These are phyloP conservation scores for Hymenoscyphus repandus DNA, from an alignment of 2,329 filamentous ascomycete species.

Conservation along the genomic window DNA sequence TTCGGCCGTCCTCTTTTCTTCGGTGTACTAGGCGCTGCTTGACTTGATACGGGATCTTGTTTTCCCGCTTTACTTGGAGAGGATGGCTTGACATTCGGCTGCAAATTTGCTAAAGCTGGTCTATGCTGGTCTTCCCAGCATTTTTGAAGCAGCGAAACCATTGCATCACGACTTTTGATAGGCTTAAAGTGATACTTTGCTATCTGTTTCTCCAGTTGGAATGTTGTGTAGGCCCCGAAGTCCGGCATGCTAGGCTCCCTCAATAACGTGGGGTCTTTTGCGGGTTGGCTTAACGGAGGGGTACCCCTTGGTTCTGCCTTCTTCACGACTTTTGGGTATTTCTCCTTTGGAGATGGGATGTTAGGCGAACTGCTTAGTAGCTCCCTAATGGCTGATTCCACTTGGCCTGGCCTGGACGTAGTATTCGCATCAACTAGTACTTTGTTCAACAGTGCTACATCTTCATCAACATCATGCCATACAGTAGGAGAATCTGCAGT, in stretches of 20 bases:
- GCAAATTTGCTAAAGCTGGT: constrained; percentile 22
- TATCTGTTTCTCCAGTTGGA: constrained; percentile 57
- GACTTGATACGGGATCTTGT: background rate
- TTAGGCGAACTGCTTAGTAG: constrained; percentile 13
- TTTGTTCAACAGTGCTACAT: background rate
- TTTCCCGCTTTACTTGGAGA: constrained; percentile 5
- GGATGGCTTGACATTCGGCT: constrained; percentile 19
- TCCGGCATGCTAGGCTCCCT: constrained; percentile 40
- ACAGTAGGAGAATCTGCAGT: constrained; percentile 7
- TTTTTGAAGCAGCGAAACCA: constrained; percentile 64
- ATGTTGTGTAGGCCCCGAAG: constrained; percentile 57
- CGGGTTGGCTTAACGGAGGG: constrained; percentile 10
- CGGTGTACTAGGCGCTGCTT: constrained; percentile 22
- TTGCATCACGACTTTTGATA: constrained; percentile 60
- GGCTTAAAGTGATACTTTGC: constrained; percentile 67
- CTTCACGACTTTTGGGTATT: constrained; percentile 3
- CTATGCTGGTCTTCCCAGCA: constrained; percentile 62
- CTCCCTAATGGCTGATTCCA: constrained; percentile 16
- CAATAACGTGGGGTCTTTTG: constrained; percentile 2
- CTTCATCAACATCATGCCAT: constrained; percentile 26
- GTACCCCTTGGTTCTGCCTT: background rate
- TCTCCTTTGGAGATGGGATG: background rate
- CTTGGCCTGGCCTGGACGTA: constrained; percentile 2
- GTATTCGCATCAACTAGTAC: background rate
- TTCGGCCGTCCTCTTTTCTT: constrained; percentile 39